Base-by-base conservation (phyloP, 1,284 basidiomycete genomes). In the Schizophyllum amplum region DNA sequence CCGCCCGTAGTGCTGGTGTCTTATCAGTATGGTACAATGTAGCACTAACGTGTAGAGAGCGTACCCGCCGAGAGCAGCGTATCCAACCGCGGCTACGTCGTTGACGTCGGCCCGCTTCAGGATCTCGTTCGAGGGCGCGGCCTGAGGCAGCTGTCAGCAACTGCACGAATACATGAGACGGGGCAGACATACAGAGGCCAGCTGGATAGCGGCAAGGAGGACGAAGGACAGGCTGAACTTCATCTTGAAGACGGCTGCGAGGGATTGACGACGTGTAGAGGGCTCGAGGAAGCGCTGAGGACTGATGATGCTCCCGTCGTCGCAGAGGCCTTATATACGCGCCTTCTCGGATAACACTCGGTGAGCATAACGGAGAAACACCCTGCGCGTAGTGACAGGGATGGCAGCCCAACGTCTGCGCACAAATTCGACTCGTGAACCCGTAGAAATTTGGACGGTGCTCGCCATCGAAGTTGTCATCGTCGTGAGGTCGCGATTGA, bases 1-100 rank as follows among this genome's bases (percentile, higher is more conserved):
- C 76, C 77, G 21, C 76, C 76, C 42, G 71, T 68, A 0, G 76
- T 78, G 27, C 76, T 76, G 33, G n/a, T n/a, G n/a, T n/a, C n/a
- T n/a, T n/a, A n/a, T n/a, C 33, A 42, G 5, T 13, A 33, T 5
- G 27, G 27, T 33, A 6, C 5, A 33, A 33, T 33, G 5, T 13
- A 5, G 27, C 13, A 5, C 27, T 33, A 13, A 33, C n/a, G n/a
- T n/a, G n/a, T n/a, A 33, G 27, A 33, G 27, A 33, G 17, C 33
- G 7, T 42, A 42, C 33, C 33, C 33, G 33, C 33, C 33, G 7
- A 42, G 13, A 42, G 33, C 33, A 42, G 33, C 33, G 33, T 42
- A 42, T 9, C 33, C 33, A 42, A 42, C 33, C 11, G 33, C 33
- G 13, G 33, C 13, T 9, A 17, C 17, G 13, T 42, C 33, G 33